Conservation (phyloP, 179 eudicot genomes). For the Beta corolliflora region DNA sequence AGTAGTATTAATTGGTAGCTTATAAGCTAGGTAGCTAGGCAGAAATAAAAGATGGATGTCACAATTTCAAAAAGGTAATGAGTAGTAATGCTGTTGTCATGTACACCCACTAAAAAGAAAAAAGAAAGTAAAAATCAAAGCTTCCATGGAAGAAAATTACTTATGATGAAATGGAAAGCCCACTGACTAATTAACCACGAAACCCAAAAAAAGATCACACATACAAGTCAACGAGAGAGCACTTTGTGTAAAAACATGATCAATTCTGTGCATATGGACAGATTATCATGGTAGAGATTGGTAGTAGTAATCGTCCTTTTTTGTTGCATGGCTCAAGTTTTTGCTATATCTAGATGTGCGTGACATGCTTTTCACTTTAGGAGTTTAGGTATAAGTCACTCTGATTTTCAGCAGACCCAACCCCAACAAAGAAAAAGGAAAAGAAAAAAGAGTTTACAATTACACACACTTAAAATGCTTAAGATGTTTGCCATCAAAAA, state of each 20-base stretch:
- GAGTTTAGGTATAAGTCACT: conserved; percentile 13
- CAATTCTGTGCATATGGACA: conserved; percentile 28
- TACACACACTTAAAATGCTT: too few relatives aligned
- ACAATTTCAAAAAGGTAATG: conserved; percentile 19
- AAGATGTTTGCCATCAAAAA: too few relatives aligned
- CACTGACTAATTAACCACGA: conserved; percentile 27
- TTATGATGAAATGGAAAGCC: conserved; percentile 24
- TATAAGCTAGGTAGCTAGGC: neutral
- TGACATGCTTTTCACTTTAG: conserved; percentile 8
- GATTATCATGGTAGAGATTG: neutral
- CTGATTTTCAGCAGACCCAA: conserved; percentile 17
- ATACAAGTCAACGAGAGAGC: conserved; percentile 37
- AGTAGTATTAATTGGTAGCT: neutral
- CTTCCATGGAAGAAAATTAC: neutral
- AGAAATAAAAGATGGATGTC: conserved; percentile 13
- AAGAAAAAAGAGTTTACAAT: neutral
- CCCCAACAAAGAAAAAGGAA: neutral
- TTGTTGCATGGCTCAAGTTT: conserved; percentile 27
- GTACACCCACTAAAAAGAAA: conserved; percentile 32
- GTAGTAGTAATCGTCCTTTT: neutral
- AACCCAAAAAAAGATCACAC: conserved; percentile 10
- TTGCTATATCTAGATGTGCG: conserved; percentile 5
- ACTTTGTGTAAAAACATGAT: conserved; percentile 27
- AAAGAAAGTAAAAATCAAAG: neutral
- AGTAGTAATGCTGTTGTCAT: conserved; percentile 32